Evolutionary conservation across 805 yeast genomes (phyloP).

Genomic region (Metahyphopichia silvanorum): DNA sequence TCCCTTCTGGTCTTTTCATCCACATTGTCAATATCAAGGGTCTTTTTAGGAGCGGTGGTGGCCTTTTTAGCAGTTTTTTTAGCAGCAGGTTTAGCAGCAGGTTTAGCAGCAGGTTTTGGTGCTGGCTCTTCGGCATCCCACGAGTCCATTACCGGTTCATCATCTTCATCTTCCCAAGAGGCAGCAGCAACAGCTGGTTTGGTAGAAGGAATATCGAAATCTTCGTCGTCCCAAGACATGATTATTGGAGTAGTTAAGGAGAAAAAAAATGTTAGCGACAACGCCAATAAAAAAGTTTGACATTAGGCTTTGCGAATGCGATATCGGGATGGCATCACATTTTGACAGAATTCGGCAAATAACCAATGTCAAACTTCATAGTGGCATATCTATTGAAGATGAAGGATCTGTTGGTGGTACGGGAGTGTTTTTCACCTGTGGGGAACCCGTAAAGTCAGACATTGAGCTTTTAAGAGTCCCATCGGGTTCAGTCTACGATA

Average conservation of each 20-base stretch:
- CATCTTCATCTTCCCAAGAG: conserved; percentile 84
- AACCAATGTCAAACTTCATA: conserved; percentile 14
- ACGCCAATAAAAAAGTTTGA: not conserved
- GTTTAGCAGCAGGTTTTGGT: conserved; percentile 39
- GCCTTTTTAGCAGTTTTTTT: conserved; percentile 42
- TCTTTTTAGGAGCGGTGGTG: conserved; percentile 35
- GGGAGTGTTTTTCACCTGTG: conserved; percentile 23
- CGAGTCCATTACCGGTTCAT: conserved; percentile 69
- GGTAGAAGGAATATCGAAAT: conserved; percentile 64
- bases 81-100: conserved; percentile 24
- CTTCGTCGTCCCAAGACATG: conserved; percentile 83
- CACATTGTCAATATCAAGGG: conserved; percentile 60
- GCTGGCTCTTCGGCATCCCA: conserved; percentile 87
- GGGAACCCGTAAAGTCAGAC: conserved; percentile 10
- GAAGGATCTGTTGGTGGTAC: conserved; percentile 30
- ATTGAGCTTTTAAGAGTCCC: conserved; percentile 20
- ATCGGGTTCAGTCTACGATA: conserved; percentile 13
- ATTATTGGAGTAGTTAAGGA: conserved; percentile 1
- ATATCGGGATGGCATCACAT: no score
- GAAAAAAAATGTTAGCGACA: conserved; percentile 2
- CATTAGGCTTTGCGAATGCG: no score
- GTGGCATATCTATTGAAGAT: conserved; percentile 11
- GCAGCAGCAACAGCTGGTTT: conserved; percentile 48
- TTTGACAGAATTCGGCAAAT: no score
- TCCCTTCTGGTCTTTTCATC: conserved; percentile 76